Evolutionary conservation across 1,284 basidiomycete species (phyloP).

Genomic region (Trametes sp.): DNA sequence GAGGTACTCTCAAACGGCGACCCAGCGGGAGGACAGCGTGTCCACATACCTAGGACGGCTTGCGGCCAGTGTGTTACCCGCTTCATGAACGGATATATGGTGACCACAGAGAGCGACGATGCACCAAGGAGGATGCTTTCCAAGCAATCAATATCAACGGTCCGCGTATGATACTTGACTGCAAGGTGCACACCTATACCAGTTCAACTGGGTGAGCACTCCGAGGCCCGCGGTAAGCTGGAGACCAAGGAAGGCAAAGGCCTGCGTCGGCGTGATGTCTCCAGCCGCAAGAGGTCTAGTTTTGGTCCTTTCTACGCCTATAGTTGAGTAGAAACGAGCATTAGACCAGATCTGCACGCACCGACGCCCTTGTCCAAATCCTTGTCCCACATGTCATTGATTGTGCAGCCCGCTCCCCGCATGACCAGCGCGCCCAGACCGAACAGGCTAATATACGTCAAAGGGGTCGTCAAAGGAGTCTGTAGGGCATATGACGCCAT

Average conservation of each 20-base stretch:
- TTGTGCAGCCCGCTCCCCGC: conserved; percentile 98
- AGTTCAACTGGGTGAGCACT: conserved; percentile 91
- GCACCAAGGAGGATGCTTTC: conserved; percentile 90
- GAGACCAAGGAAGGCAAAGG: conserved; percentile 82
- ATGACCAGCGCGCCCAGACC: conserved; percentile 93
- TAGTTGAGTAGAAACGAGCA: conserved; percentile 24
- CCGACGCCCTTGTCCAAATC: conserved; percentile 93
- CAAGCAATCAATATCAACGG: not conserved
- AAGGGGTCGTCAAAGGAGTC: conserved; percentile 68
- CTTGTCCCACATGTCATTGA: conserved; percentile 99
- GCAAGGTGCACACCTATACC: conserved; percentile 77
- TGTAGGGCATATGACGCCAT: conserved; percentile 88
- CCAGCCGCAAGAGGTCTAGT: conserved; percentile 81
- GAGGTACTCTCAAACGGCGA: not conserved
- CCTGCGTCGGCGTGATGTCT: conserved; percentile 80
- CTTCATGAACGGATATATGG: conserved; percentile 97
- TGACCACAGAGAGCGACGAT: conserved; percentile 87
- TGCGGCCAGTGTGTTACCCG: conserved; percentile 98
- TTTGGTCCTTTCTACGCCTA: conserved; percentile 70
- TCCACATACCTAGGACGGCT: conserved; percentile 79
- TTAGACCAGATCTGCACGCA: conserved; percentile 50
- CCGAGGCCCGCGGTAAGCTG: conserved; percentile 90
- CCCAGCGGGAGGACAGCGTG: too few species aligned
- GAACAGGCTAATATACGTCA: conserved; percentile 85
- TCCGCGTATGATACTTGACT: not conserved